phyloP scores from a whole-genome alignment of 2,329 filamentous ascomycete species.

The Lachnellula occidentalis region DNA sequence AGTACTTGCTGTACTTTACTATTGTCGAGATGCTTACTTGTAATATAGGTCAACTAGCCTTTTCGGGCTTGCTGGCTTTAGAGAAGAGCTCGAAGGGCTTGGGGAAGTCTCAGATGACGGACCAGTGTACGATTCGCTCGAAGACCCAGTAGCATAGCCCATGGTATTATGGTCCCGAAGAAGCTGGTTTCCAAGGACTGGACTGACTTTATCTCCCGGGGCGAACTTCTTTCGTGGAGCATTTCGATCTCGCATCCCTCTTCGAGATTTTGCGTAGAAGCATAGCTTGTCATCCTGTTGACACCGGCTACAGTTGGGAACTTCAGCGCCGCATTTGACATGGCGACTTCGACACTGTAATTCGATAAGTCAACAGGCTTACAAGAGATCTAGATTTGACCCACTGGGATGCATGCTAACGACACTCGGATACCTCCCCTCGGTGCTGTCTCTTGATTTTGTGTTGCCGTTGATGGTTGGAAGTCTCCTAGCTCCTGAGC shows the following conservation, averaged over 20 bases:
- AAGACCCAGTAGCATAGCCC: conserved; percentile 1
- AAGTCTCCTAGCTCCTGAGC: conserved; percentile 1
- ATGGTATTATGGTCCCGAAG: neutral
- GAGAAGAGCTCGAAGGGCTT: conserved; percentile 17
- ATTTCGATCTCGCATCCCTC: conserved; percentile 34
- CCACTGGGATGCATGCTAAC: conserved; percentile 40
- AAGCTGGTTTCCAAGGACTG: neutral
- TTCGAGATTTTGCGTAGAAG: conserved; percentile 42
- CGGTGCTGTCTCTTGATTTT: conserved; percentile 6
- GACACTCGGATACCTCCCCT: conserved; percentile 36
- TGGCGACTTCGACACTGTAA: conserved; percentile 33
- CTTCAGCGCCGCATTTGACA: conserved; percentile 42
- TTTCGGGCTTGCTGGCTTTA: conserved; percentile 16
- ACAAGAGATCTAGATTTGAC: conserved; percentile 36
- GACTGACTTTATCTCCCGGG: conserved; percentile 7
- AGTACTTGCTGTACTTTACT: conserved; percentile 16
- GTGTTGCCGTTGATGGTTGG: neutral
- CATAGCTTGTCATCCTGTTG: conserved; percentile 38
- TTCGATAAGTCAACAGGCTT: conserved; percentile 33
- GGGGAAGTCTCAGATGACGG: conserved; percentile 12
- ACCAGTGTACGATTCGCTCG: conserved; percentile 11
- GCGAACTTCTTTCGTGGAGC: conserved; percentile 16
- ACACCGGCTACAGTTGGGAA: conserved; percentile 40
- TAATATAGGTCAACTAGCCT: conserved; percentile 23
- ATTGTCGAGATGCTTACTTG: conserved; percentile 13